Conservation (phyloP, 2,329 filamentous ascomycete species). For the Conoideocrella luteorostrata region DNA sequence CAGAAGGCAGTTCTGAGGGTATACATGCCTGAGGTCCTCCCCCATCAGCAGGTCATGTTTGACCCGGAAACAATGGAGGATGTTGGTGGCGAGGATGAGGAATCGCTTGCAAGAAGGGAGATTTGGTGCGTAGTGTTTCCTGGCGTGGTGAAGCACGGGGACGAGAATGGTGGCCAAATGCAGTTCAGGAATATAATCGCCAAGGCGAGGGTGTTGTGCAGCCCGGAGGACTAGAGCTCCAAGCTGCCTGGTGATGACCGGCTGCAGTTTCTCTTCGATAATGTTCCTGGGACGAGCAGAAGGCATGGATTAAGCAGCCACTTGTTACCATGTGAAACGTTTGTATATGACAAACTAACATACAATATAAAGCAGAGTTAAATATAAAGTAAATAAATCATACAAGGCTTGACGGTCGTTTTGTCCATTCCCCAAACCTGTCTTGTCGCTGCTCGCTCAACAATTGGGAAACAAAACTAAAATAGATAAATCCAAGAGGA, state of each 20-base stretch:
- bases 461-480: no score
- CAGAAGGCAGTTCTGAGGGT: constrained; percentile 54
- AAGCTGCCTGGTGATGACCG: no score
- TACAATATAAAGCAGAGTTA: no score
- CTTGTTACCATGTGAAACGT: neutral
- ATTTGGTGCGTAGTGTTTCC: constrained; percentile 60
- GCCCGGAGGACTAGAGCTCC: constrained; percentile 34
- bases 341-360: no score
- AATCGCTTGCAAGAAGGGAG: constrained; percentile 43
- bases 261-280: no score
- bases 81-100: constrained; percentile 56
- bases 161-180: constrained; percentile 56
- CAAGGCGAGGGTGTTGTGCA: constrained; percentile 60
- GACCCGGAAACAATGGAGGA: constrained; percentile 59
- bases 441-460: no score
- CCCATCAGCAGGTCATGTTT: constrained; percentile 50
- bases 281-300: no score
- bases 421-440: no score
- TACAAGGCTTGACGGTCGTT: no score
- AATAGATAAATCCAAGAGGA: no score
- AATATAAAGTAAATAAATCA: no score
- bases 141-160: constrained; percentile 56
- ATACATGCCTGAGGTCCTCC: constrained; percentile 46
- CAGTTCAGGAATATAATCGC: constrained; percentile 58
- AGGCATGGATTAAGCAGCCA: no score